Base-by-base conservation (phyloP, 192 early-diverging fungal genomes). In the Backusella liffmaniae region DNA sequence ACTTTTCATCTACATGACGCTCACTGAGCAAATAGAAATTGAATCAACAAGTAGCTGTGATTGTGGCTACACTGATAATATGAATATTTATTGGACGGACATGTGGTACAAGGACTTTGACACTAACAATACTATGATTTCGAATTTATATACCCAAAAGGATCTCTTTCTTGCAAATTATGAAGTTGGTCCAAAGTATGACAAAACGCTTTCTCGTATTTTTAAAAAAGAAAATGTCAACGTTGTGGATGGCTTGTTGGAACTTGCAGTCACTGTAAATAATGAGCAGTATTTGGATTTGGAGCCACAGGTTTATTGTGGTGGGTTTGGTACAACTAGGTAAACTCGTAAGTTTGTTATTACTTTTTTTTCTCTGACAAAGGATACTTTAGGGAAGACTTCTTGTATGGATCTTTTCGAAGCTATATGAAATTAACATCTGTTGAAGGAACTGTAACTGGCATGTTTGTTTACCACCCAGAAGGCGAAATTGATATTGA, bases 401-500 rank as follows among this genome's bases (percentile, higher is more conserved):
- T 74, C 12, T 23, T 80, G 5, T 80, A 80, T 56, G 78, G 78
- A 21, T 72, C 74, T 12, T 80, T 76, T 72, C 69, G 74, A 42
- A 66, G 39, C 15, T 44, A 44, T 30, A 73, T 80, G 29, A 68
- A 59, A 41, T 26, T 35, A 4, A 67, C 78, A 12, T 0, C 35
- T 42, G 62, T 76, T 5, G 21, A 42, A 21, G 78, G 78, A 13
- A 76, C 78, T 1, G 74, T 80, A 2, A 35, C 41, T 8, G 78
- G 74, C 0, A 72, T 80, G 74, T 80, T 75, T 66, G 9, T 76
- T 26, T 73, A 56, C 18, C 39, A 67, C 36, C 32, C 69, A 3
- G 46, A 80, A 37, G 70, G 65, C 5, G 78, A 80, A 23, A 80
- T 80, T 3, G 78, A 80, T 68, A 73, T 80, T 18, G 78, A 80